A percentile compares a stretch with the other conserved stretches of the same genome.
Conservation (phyloP, 2,329 filamentous ascomycete genomes). For the Colletotrichum truncatum region DNA sequence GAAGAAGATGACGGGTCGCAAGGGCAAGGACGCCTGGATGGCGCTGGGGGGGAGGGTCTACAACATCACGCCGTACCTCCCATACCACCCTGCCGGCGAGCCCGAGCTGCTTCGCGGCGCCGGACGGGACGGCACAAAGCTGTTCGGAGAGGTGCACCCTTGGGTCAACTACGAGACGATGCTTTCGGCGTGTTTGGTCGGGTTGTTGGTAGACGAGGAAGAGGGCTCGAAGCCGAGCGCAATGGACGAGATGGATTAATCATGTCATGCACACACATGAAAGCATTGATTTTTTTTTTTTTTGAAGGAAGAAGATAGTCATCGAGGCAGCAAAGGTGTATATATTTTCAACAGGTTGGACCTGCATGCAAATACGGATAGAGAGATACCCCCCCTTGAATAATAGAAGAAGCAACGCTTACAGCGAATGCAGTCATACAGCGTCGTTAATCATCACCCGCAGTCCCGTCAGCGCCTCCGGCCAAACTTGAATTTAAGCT, state of each 20-base stretch:
- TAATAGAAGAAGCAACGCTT: conserved; percentile 34
- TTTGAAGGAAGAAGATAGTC: background rate
- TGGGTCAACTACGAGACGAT: conserved; percentile 81
- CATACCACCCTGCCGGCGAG: conserved; percentile 90
- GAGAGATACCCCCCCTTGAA: conserved; percentile 44
- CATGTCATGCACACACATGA: background rate
- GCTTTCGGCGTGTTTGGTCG: conserved; percentile 70
- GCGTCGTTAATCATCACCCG: background rate
- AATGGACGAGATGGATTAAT: conserved; percentile 71
- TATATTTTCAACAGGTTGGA: background rate
- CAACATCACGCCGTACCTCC: conserved; percentile 89
- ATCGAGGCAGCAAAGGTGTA: background rate
- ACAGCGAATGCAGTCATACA: background rate
- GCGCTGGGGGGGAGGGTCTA: conserved; percentile 91
- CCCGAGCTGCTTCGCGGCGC: conserved; percentile 75
- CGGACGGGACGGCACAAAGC: conserved; percentile 67
- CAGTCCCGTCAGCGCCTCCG: conserved; percentile 50
- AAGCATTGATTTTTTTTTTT: too few species aligned
- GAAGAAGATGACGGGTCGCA: conserved; percentile 80
- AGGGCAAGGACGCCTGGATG: conserved; percentile 90
- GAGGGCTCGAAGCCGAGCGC: conserved; percentile 49
- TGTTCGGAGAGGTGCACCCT: conserved; percentile 74
- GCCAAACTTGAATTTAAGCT: conserved; percentile 65
- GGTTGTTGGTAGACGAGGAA: conserved; percentile 69
- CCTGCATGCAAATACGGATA: conserved; percentile 29